Base-by-base conservation (phyloP, 106 monocot species). In the Iris macrosiphon region DNA sequence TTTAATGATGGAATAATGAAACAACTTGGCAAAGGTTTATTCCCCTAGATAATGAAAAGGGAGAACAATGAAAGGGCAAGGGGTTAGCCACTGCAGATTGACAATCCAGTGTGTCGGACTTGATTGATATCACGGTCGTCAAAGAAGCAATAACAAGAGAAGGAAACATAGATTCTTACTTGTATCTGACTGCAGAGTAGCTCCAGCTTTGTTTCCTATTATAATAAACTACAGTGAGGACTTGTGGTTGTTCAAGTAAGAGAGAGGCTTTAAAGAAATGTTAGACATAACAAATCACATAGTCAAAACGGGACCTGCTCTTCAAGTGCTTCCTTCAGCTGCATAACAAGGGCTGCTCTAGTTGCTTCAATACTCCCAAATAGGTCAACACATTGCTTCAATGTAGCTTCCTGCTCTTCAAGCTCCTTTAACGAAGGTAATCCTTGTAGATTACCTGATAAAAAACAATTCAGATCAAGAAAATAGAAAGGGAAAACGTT, bases 141-240 rank as follows among this genome's bases (percentile, higher is more conserved):
- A 46, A 23, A 10, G 46, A 38, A 56, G 14, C 24, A 3, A 15
- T 37, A 56, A 56, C 13, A 22, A 38, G 21, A 56, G 19, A 35
- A 56, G 39, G 20, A 42, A 54, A 24, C 27, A 3, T 3, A 4
- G 24, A 34, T 50, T 60, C 82, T 85, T 86, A 98, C 96, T 56
- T 83, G 83, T 30, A 98, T 69, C 21, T 98, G 90, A 69, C 29
- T 40, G 29, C 66, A 72, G 62, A 76, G 57, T 35, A 71, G 63
- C 45, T 79, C 90, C 66, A 88, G 34, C 56, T 91, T 91, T 65
- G 72, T 67, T 57, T 89, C 95, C 95, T 96, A 71, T 46, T 58
- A 39, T 49, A 71, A 46, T 27, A 33, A 18, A 38, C 38, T 42
- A 15, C 15, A 55, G 17, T 50, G 34, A 63, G 31, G 56, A 38